A percentile compares a stretch with the other conserved stretches of the same genome.
phyloP scores from a whole-genome alignment of 1,284 basidiomycete species.

The Clitocybe nebularis region DNA sequence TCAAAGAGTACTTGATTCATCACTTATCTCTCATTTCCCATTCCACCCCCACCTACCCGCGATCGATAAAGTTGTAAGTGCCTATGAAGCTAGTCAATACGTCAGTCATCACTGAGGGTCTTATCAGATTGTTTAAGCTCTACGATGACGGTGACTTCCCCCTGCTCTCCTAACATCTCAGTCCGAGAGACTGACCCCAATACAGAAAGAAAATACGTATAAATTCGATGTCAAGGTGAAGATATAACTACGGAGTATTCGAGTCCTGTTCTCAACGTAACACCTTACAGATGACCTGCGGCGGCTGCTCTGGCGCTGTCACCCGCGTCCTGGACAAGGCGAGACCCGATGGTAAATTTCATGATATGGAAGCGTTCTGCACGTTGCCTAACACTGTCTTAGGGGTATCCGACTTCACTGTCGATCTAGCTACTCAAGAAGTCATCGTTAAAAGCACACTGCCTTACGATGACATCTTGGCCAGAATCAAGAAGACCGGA shows the following conservation, averaged over 20 bases:
- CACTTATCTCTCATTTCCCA: no score
- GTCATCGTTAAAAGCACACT: conserved; percentile 66
- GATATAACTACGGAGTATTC: not conserved
- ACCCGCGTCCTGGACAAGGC: conserved; percentile 68
- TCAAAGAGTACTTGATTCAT: no score
- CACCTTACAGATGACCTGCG: conserved; percentile 70
- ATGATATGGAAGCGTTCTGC: not conserved
- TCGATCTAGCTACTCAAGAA: conserved; percentile 66
- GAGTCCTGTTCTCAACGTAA: not conserved
- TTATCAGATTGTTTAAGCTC: no score
- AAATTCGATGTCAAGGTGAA: conserved; percentile 58
- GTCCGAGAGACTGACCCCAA: no score
- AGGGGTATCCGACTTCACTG: conserved; percentile 58
- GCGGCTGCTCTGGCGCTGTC: conserved; percentile 79
- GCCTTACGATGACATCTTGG: conserved; percentile 64
- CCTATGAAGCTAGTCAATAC: no score
- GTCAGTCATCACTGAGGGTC: no score
- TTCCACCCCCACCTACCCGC: no score
- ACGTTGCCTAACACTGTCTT: conserved; percentile 2
- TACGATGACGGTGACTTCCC: no score
- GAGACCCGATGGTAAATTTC: conserved; percentile 56
- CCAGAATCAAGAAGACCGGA: conserved; percentile 84
- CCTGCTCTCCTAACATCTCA: not conserved
- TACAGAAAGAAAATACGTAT: conserved; percentile 45
- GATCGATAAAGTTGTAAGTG: no score